Evolutionary conservation across 176 grass and related monocot genomes (phyloP), one percentile per base, ranked within the genome.

Genomic region (Olyra latifolia): DNA sequence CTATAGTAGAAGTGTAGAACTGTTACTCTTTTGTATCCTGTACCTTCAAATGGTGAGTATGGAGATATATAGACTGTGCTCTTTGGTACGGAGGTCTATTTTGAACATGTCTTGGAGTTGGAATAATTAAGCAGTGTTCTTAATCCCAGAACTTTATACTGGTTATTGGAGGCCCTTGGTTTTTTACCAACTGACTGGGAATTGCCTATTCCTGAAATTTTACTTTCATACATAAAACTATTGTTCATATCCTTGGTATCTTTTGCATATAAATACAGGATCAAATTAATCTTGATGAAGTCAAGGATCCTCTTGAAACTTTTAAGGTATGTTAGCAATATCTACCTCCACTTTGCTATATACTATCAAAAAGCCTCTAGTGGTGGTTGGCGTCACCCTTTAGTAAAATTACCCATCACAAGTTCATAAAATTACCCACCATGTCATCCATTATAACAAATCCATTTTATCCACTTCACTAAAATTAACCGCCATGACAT

Each of bases 271-370:
- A 66, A 78, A 41, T 89, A 71, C 88, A 99, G 96, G 96, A 66
- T 84, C 96, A 99, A 91, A 91, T 99, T 88, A 89, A 88, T 52
- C 85, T 95, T 84, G 96, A 90, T 82, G 96, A 99, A 55, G 62
- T 90, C 44, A 99, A 91, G 71, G 70, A 95, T 46, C 86, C 92
- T 72, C 68, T 99, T 72, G 96, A 93, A 72, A 80, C 91, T 87
- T 99, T 99, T 79, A 93, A 99, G 96, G 96, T 98, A 89, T 60
- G 67, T 40, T 19, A 42, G 15, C 43, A 49, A n/a, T 19, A 12
- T n/a, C 3, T 69, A 40, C 38, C 5, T 69, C 13, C 59, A 77
- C 20, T 72, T 68, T 42, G n/a, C n/a, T 44, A 35, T 35, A 4
- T 35, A 35, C n/a, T n/a, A n/a, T n/a, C n/a, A n/a, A n/a, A n/a